phyloP scores from a whole-genome alignment of 2,329 filamentous ascomycete genomes.

The Talaromyces piceae region DNA sequence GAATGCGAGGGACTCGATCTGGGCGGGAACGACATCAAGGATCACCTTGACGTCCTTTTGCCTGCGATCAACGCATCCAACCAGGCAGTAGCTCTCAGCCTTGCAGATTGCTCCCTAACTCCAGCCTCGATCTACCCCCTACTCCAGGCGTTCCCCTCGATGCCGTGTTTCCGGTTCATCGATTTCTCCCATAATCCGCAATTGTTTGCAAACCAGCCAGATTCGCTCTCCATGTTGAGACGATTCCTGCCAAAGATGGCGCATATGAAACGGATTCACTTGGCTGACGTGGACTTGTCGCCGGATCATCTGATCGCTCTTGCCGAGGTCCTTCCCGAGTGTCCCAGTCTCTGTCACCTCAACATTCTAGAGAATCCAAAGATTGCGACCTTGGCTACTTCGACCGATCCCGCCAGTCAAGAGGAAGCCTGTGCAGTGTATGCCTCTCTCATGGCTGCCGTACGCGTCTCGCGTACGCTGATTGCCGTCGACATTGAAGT shows the following conservation, averaged over 20 bases:
- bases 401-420: constrained; percentile 69
- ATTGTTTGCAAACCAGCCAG: constrained; percentile 68
- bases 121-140: constrained; percentile 66
- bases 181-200: constrained; percentile 85
- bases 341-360: constrained; percentile 71
- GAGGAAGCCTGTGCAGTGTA: constrained; percentile 94
- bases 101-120: constrained; percentile 77
- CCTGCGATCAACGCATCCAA: constrained; percentile 37
- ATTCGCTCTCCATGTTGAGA: constrained; percentile 64
- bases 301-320: constrained; percentile 85
- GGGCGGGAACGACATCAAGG: constrained; percentile 68
- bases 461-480: constrained; percentile 72
- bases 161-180: constrained; percentile 75
- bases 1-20: constrained; percentile 83
- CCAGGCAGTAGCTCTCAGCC: constrained; percentile 70
- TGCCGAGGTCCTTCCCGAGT: constrained; percentile 83
- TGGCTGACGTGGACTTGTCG: constrained; percentile 75
- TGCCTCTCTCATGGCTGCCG: constrained; percentile 81
- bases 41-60: constrained; percentile 41
- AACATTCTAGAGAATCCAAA: constrained; percentile 72
- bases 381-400: constrained; percentile 61
- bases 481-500: constrained; percentile 90
- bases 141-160: constrained; percentile 62
- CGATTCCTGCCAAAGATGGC: constrained; percentile 77
- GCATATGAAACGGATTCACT: constrained; percentile 73